Conservation (phyloP, 1,284 basidiomycete species). For the Mrakiaceae sp. region DNA sequence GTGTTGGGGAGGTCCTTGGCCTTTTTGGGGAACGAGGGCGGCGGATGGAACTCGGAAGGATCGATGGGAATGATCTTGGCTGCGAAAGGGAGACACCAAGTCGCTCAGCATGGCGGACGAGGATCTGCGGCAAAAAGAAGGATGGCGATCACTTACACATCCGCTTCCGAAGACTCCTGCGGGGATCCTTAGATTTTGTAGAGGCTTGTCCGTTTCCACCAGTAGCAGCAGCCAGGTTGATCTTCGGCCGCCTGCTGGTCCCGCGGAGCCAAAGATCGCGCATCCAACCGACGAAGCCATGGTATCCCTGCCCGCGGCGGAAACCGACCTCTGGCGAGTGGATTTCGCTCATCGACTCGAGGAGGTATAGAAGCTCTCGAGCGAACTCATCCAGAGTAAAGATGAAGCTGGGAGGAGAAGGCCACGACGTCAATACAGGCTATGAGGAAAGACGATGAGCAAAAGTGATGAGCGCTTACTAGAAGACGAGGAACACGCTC, state of each 20-base stretch:
- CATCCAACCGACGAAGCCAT: too few relatives aligned
- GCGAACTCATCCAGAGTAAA: slow-evolving; percentile 89
- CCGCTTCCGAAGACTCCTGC: slow-evolving; percentile 20
- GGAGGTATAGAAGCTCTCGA: slow-evolving; percentile 62
- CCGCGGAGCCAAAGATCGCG: too few relatives aligned
- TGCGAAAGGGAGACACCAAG: slow-evolving; percentile 26
- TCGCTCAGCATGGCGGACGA: not conserved
- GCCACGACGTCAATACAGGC: not conserved
- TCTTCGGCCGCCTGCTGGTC: too few relatives aligned
- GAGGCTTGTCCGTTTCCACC: too few relatives aligned
- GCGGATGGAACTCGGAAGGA: slow-evolving; percentile 47
- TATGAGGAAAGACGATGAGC: not conserved
- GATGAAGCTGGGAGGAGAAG: slow-evolving; percentile 52
- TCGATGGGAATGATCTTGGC: slow-evolving; percentile 52
- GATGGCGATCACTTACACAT: slow-evolving; percentile 23
- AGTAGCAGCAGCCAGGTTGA: too few relatives aligned
- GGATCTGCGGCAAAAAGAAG: not conserved
- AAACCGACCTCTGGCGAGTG: not conserved
- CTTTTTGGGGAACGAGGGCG: slow-evolving; percentile 59
- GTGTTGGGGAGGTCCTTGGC: slow-evolving; percentile 71
- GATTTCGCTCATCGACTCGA: slow-evolving; percentile 67
- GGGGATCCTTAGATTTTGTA: not conserved
- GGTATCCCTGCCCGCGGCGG: too few relatives aligned
- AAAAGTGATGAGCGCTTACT: slow-evolving; percentile 44
- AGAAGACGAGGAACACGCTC: slow-evolving; percentile 72